A percentile compares a stretch with the other conserved stretches of the same genome.
phyloP scores from a whole-genome alignment of 2,329 filamentous ascomycete species.

The Lecanoromycetidae sp. region DNA sequence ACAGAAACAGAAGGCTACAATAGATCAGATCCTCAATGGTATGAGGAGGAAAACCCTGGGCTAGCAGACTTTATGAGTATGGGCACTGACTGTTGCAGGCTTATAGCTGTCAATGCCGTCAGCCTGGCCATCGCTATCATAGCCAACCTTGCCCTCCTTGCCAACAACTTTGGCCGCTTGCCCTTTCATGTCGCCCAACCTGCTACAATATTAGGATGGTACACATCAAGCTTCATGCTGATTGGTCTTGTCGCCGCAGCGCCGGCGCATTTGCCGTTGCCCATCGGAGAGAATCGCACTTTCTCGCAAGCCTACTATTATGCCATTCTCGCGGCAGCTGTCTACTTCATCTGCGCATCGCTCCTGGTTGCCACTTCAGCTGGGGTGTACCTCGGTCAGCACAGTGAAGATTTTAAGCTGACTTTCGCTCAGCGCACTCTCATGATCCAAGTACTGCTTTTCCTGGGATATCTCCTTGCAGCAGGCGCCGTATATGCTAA shows the following conservation, averaged over 20 bases:
- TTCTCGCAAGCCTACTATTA: slow-evolving; percentile 6
- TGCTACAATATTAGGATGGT: slow-evolving; percentile 15
- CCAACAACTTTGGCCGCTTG: slow-evolving; percentile 7
- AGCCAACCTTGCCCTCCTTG: slow-evolving; percentile 12
- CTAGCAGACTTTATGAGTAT: background rate
- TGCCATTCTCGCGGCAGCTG: slow-evolving; percentile 4
- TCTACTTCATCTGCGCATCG: slow-evolving; percentile 2
- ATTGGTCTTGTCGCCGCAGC: slow-evolving; percentile 10
- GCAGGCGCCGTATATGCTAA: background rate
- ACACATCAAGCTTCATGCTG: slow-evolving; percentile 11
- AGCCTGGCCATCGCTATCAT: slow-evolving; percentile 6
- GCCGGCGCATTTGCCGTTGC: slow-evolving; percentile 7
- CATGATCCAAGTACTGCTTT: slow-evolving; percentile 1
- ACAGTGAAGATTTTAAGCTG: slow-evolving; percentile 1
- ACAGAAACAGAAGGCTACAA: slow-evolving; percentile 10
- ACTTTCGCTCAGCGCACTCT: slow-evolving; percentile 3
- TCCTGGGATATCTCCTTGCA: slow-evolving; percentile 1
- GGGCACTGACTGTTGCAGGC: background rate
- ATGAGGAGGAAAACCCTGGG: background rate
- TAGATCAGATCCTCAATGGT: slow-evolving; percentile 11
- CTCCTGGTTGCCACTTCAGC: background rate
- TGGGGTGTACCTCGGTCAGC: background rate
- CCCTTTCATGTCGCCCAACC: slow-evolving; percentile 2
- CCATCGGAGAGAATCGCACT: background rate
- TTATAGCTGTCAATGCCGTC: slow-evolving; percentile 11